Evolutionary conservation across 164 flowering plant genomes (phyloP).

Genomic region (Dillenia turbinata): DNA sequence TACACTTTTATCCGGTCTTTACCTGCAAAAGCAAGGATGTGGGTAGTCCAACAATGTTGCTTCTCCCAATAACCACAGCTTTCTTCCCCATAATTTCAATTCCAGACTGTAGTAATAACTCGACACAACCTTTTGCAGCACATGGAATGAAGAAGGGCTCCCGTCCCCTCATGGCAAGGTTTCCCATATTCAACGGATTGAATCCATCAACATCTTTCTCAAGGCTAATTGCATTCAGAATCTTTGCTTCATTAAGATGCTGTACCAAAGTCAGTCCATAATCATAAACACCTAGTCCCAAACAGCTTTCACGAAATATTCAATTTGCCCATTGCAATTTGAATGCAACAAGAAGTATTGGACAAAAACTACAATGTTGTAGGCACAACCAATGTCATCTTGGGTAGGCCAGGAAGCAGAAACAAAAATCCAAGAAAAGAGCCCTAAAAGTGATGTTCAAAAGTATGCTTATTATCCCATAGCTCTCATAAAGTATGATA

Average conservation of each 20-base stretch:
- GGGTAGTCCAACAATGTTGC: constrained; percentile 82
- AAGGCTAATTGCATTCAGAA: constrained; percentile 47
- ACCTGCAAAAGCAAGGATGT: constrained; percentile 79
- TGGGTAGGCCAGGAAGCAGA: constrained; percentile 6
- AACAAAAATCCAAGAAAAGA: background rate
- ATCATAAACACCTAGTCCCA: constrained; percentile 1
- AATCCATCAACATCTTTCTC: constrained; percentile 92
- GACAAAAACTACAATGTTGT: background rate
- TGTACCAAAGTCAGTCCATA: constrained; percentile 27
- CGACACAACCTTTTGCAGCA: constrained; percentile 80
- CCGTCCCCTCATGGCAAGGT: constrained; percentile 76
- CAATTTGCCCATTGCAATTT: too few species aligned
- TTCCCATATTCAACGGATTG: constrained; percentile 80
- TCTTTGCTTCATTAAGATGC: constrained; percentile 73
- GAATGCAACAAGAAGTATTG: too few species aligned
- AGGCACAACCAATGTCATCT: background rate
- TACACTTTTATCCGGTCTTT: background rate
- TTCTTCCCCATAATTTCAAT: constrained; percentile 67
- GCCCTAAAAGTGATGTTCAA: too few species aligned
- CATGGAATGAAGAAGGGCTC: constrained; percentile 83
- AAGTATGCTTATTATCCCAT: too few species aligned
- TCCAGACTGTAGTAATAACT: constrained; percentile 53
- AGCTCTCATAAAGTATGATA: too few species aligned
- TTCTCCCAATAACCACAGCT: constrained; percentile 81
- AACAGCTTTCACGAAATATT: too few species aligned